Conservation (phyloP, 805 yeast genomes). For the Metschnikowia santaceciliae region DNA sequence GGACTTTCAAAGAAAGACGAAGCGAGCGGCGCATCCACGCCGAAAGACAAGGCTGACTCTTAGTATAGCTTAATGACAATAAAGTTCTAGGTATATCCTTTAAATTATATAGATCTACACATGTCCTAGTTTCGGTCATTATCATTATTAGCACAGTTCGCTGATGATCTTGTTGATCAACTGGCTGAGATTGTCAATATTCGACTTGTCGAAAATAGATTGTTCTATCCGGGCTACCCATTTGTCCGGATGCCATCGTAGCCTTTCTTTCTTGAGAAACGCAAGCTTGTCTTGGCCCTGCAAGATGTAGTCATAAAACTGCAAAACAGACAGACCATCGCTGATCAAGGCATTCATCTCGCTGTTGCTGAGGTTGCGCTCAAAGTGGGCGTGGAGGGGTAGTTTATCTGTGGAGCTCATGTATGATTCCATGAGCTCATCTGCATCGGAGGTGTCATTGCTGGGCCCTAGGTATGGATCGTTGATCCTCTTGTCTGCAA, state of each 20-base stretch:
- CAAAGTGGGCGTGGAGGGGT: slow-evolving; percentile 14
- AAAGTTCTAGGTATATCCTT: background rate
- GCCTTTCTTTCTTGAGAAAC: slow-evolving; percentile 45
- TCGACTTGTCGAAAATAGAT: slow-evolving; percentile 22
- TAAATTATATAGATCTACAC: too few relatives aligned
- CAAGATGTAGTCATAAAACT: slow-evolving; percentile 25
- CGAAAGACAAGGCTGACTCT: slow-evolving; percentile 12
- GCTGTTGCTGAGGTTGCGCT: slow-evolving; percentile 7
- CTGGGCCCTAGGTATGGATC: slow-evolving; percentile 25
- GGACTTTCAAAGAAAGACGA: slow-evolving; percentile 7
- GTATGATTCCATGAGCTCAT: slow-evolving; percentile 13
- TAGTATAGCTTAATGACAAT: background rate
- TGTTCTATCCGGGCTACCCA: slow-evolving; percentile 35
- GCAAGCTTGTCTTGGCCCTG: slow-evolving; percentile 15
- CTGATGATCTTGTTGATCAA: slow-evolving; percentile 23
- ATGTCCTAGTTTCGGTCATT: background rate
- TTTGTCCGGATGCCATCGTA: slow-evolving; percentile 72
- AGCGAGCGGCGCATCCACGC: slow-evolving; percentile 17
- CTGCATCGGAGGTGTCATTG: background rate
- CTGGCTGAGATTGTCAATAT: slow-evolving; percentile 29
- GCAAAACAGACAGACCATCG: slow-evolving; percentile 20
- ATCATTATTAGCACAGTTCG: background rate
- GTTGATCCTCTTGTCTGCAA: slow-evolving; percentile 37
- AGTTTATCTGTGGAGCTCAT: slow-evolving; percentile 12
- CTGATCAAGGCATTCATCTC: slow-evolving; percentile 18